Evolutionary conservation across 2,329 filamentous ascomycete species (phyloP), one percentile per base, ranked within the genome.

Genomic region (Ceratocystis harringtonii): DNA sequence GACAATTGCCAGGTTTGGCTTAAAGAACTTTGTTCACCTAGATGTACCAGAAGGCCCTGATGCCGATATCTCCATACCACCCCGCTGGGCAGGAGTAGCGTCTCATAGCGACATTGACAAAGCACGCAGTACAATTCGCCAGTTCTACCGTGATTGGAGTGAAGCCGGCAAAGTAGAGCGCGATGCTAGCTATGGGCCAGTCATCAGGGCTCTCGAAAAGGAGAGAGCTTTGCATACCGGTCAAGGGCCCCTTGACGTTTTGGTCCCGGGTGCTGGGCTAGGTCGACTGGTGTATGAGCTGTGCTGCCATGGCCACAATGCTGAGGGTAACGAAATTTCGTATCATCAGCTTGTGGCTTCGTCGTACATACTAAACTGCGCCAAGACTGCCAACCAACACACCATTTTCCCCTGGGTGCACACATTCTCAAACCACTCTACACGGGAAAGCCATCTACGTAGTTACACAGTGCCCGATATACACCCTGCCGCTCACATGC

Each of bases 141-240:
- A 99, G 72, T 89, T 97, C 73, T 97, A 92, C 75, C 86, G 94
- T 17, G 94, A 99, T 74, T 99, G 95, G 94, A 90, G 89, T 28
- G 81, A 79, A 1, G 91, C 89, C 71, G 94, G 92, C 0, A 78
- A 77, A 2, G 72, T 74, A 0, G 95, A 99, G 77, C 80, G 94
- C 48, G 78, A 83, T n/a, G 84, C 84, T 2, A 90, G 88, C 72
- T 95, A 94, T 72, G 81, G 79, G 0, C 90, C 89, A 0, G 81
- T 97, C 5, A 76, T 95, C 67, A 72, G 75, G 19, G 85, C 85
- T 28, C 78, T 99, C 17, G 76, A 80, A 6, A 73, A 74, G 10
- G 81, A 85, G 73, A 75, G 72, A 66, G 67, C 66, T 70, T 65
- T 36, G 30, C 65, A 5, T 67, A 70, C 61, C 2, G 25, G 45